Evolutionary conservation across 495 filamentous ascomycete genomes (phyloP).

Genomic region (Bryoglossum gracile): DNA sequence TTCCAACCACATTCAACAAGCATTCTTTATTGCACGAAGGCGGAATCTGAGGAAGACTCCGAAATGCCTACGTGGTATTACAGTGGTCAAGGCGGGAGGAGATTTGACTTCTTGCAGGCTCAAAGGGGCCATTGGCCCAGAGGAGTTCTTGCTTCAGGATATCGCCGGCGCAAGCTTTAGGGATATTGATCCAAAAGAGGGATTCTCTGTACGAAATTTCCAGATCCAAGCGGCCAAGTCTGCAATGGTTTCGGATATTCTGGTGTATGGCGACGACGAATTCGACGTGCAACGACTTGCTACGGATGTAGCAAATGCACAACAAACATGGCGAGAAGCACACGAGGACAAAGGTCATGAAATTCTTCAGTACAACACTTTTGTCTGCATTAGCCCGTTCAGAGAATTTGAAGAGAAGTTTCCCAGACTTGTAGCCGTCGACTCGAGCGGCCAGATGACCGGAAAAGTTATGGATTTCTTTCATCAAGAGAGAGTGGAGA

Average conservation of each 20-base stretch:
- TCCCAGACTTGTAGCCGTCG: slow-evolving; percentile 62
- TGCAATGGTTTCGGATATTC: slow-evolving; percentile 81
- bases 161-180: slow-evolving; percentile 20
- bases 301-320: slow-evolving; percentile 65
- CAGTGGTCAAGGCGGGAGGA: slow-evolving; percentile 81
- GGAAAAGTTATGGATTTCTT: slow-evolving; percentile 84
- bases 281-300: slow-evolving; percentile 58
- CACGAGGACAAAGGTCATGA: slow-evolving; percentile 47
- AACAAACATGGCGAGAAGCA: slow-evolving; percentile 62
- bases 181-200: slow-evolving; percentile 69
- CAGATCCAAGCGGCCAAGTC: slow-evolving; percentile 92
- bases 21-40: slow-evolving; percentile 77
- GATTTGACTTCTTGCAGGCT: slow-evolving; percentile 67
- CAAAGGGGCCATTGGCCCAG: slow-evolving; percentile 75
- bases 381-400: slow-evolving; percentile 63
- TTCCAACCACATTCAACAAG: slow-evolving; percentile 77
- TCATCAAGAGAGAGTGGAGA: slow-evolving; percentile 82
- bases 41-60: slow-evolving; percentile 67
- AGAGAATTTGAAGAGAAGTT: slow-evolving; percentile 64
- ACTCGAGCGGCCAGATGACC: slow-evolving; percentile 65
- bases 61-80: slow-evolving; percentile 70
- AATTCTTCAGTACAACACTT: slow-evolving; percentile 72
- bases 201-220: slow-evolving; percentile 84
- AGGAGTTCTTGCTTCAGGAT: slow-evolving; percentile 59
- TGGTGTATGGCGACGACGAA: slow-evolving; percentile 76